A percentile compares a stretch with the other conserved stretches of the same genome.
These are phyloP conservation scores for Falciphora oryzae DNA, from an alignment of 2,329 filamentous ascomycete species.

Conservation along the genomic window DNA sequence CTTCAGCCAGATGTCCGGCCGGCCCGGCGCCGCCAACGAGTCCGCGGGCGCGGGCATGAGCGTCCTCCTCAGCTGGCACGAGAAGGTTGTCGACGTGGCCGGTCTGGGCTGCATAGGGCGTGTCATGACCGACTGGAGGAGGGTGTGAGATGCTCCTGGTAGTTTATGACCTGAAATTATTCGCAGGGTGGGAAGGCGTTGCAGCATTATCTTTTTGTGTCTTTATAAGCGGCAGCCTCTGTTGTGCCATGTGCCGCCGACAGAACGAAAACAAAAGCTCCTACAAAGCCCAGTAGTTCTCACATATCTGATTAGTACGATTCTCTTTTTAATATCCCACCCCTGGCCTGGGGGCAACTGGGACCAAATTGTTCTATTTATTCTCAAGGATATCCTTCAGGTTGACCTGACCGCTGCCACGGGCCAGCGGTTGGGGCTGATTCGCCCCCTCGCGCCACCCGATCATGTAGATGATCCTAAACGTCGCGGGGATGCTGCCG, in stretches of 20 bases:
- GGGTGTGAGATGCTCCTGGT: constrained; percentile 52
- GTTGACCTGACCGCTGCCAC: constrained; percentile 82
- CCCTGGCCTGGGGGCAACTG: neutral
- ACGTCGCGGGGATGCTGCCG: constrained; percentile 78
- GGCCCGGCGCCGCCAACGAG: constrained; percentile 50
- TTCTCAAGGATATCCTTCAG: constrained; percentile 71
- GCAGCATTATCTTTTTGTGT: neutral
- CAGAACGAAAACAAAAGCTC: neutral
- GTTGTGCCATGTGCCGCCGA: neutral
- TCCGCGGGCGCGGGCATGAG: constrained; percentile 89
- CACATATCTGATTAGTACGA: neutral
- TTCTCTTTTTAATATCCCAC: too few relatives aligned
- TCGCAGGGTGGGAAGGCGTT: neutral
- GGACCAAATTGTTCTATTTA: constrained; percentile 25
- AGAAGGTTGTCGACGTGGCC: constrained; percentile 93
- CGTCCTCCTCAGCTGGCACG: constrained; percentile 95
- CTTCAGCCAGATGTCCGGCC: constrained; percentile 70
- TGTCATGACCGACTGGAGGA: constrained; percentile 94
- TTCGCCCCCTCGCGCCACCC: constrained; percentile 85
- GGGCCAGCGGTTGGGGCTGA: constrained; percentile 71
- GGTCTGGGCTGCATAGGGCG: constrained; percentile 87
- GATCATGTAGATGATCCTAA: constrained; percentile 97
- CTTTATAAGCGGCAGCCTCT: neutral
- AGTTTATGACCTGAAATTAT: neutral
- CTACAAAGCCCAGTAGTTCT: neutral